Conservation (phyloP, 1,284 basidiomycete species). For the Phylloboletellus chloephorus region DNA sequence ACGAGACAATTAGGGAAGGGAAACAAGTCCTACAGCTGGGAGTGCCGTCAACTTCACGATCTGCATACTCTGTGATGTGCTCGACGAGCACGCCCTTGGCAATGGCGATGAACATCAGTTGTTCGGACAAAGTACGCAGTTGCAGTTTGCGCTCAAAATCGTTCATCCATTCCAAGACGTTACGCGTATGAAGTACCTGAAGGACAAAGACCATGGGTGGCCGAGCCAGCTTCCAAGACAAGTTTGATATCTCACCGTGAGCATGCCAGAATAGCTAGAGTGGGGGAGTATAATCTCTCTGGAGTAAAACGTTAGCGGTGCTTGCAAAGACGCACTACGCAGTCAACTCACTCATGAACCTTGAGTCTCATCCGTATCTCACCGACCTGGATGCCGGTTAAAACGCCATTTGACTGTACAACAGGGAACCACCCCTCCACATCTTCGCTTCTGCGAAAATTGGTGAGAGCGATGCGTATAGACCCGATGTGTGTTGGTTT, state of each 20-base stretch:
- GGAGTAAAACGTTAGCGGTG: constrained; percentile 15
- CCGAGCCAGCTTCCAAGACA: not conserved
- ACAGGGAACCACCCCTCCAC: constrained; percentile 85
- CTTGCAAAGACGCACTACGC: constrained; percentile 3
- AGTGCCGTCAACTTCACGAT: constrained; percentile 61
- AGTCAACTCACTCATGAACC: constrained; percentile 64
- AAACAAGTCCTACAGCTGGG: constrained; percentile 46
- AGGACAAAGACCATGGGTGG: constrained; percentile 6
- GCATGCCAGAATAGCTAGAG: constrained; percentile 49
- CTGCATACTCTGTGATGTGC: constrained; percentile 60
- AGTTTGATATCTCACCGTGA: constrained; percentile 41
- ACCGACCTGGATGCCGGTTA: constrained; percentile 57
- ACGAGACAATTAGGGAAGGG: constrained; percentile 1
- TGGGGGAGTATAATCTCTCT: constrained; percentile 74
- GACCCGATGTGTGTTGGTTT: constrained; percentile 56
- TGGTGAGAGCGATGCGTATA: constrained; percentile 58
- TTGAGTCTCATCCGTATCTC: constrained; percentile 67
- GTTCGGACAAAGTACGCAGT: constrained; percentile 52
- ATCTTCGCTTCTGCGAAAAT: constrained; percentile 65
- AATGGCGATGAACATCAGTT: constrained; percentile 64
- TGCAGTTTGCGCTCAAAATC: constrained; percentile 65
- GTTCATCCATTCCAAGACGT: constrained; percentile 67
- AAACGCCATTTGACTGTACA: constrained; percentile 43
- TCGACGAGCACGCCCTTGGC: constrained; percentile 58
- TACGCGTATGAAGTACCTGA: constrained; percentile 57